These are phyloP conservation scores for Boletus edulis DNA, from an alignment of 768 basidiomycete genomes.

Conservation along the genomic window DNA sequence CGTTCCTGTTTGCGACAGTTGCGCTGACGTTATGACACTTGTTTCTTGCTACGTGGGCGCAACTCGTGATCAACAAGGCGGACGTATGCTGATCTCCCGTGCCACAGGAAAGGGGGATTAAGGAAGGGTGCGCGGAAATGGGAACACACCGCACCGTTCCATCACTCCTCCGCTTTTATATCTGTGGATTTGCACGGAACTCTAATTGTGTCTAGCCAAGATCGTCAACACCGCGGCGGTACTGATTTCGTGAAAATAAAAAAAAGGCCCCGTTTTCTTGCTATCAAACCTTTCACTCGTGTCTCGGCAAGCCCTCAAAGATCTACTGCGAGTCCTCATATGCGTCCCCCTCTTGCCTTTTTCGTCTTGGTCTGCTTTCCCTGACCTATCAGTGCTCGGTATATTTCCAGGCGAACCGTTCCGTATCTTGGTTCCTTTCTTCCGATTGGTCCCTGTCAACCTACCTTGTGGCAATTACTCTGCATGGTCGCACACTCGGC, in stretches of 20 bases:
- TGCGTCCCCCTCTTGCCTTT: constrained; percentile 30
- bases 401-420: constrained; percentile 42
- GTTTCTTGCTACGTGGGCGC: constrained; percentile 11
- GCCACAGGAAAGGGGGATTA: neutral
- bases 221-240: constrained; percentile 30
- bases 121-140: constrained; percentile 13
- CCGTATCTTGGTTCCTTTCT: constrained; percentile 39
- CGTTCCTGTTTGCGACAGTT: neutral
- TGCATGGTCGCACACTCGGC: constrained; percentile 30
- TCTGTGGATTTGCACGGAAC: constrained; percentile 25
- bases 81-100: neutral
- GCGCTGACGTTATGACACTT: constrained; percentile 13
- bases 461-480: constrained; percentile 39
- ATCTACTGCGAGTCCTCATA: constrained; percentile 15
- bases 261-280: constrained; percentile 27
- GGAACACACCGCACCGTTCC: constrained; percentile 12
- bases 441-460: constrained; percentile 47
- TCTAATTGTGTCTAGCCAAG: constrained; percentile 26
- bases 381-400: constrained; percentile 41
- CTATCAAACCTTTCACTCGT: constrained; percentile 28
- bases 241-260: constrained; percentile 24
- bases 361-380: constrained; percentile 30
- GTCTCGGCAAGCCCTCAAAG: constrained; percentile 26
- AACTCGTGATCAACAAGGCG: neutral
- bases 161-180: constrained; percentile 27